Base-by-base conservation (phyloP, 169 alveolate genomes). In the Blepharisma undulans region DNA sequence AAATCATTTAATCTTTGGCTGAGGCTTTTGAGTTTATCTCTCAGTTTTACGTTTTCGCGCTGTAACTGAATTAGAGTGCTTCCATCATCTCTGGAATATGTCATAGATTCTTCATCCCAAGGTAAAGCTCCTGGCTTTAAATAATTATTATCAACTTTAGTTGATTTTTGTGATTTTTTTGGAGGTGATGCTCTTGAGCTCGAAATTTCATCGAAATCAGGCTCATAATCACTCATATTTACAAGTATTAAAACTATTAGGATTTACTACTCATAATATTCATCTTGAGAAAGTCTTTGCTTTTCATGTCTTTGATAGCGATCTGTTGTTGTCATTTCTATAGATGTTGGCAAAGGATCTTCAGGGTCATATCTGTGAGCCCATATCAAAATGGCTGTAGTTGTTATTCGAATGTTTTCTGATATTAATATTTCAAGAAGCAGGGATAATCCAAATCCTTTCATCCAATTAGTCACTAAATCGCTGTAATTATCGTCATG, bases 361-460 rank as follows among this genome's bases (percentile, higher is more conserved):
- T 79, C 89, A 36, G 78, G 32, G 74, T 84, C 78, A 29, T 21
- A n/a, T 84, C 48, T 84, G 33, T 59, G 33, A 2, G 78, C 27
- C 74, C 89, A 84, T 36, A 84, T 21, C 22, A 84, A 32, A 59
- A 59, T 21, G 3, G 89, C 34, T 30, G 77, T 84, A 36, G 89
- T 59, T 32, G 60, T 33, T n/a, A 84, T 22, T 59, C 89, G 27
- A 22, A 84, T 59, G 36, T 84, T 84, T n/a, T 84, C 89, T 32
- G 77, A 22, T 25, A 84, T n/a, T 22, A 84, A 82, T 30, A 48
- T 29, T 84, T 84, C 89, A 21, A 84, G 27, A n/a, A 84, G 48
- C 30, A 84, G 10, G 32, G 89, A 25, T 22, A 36, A 25, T 25
- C 34, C 34, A 59, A 84, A 84, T 14, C 36, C 32, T 22, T n/a